A percentile compares a stretch with the other conserved stretches of the same genome.
These are phyloP conservation scores for Tylopilus sp. DNA, from an alignment of 768 basidiomycete species.

Conservation along the genomic window DNA sequence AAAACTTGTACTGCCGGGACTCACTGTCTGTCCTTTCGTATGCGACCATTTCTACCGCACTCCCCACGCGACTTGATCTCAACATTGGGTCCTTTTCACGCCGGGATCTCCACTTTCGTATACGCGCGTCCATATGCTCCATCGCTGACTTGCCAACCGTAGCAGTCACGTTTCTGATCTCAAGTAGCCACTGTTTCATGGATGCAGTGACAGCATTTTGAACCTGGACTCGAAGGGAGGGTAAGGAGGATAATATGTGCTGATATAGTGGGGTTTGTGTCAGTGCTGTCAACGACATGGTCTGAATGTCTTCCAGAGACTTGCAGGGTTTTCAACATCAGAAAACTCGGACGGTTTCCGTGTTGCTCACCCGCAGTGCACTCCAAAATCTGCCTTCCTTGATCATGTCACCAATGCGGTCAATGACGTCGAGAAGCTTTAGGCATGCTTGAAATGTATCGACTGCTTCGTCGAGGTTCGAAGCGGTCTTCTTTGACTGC, in stretches of 20 bases:
- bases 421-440: slow-evolving; percentile 87
- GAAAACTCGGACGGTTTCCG: slow-evolving; percentile 13
- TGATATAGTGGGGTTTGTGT: slow-evolving; percentile 93
- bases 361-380: slow-evolving; percentile 76
- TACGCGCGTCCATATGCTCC: slow-evolving; percentile 84
- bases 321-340: slow-evolving; percentile 38
- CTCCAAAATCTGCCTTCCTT: slow-evolving; percentile 95
- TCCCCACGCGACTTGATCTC: slow-evolving; percentile 75
- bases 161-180: slow-evolving; percentile 85
- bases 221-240: slow-evolving; percentile 84
- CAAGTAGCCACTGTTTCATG: slow-evolving; percentile 95
- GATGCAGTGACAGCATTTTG: slow-evolving; percentile 93
- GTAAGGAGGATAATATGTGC: slow-evolving; percentile 86
- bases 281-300: slow-evolving; percentile 82
- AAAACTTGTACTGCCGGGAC: slow-evolving; percentile 26
- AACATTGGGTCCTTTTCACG: slow-evolving; percentile 83
- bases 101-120: slow-evolving; percentile 76
- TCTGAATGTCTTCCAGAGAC: slow-evolving; percentile 95
- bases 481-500: slow-evolving; percentile 88
- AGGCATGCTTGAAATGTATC: slow-evolving; percentile 93
- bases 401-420: slow-evolving; percentile 92
- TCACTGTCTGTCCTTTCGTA: slow-evolving; percentile 94
- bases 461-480: slow-evolving; percentile 94
- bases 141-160: slow-evolving; percentile 84
- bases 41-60: slow-evolving; percentile 87